phyloP scores from a whole-genome alignment of 2,329 filamentous ascomycete species.

The Colletotrichum sp. region DNA sequence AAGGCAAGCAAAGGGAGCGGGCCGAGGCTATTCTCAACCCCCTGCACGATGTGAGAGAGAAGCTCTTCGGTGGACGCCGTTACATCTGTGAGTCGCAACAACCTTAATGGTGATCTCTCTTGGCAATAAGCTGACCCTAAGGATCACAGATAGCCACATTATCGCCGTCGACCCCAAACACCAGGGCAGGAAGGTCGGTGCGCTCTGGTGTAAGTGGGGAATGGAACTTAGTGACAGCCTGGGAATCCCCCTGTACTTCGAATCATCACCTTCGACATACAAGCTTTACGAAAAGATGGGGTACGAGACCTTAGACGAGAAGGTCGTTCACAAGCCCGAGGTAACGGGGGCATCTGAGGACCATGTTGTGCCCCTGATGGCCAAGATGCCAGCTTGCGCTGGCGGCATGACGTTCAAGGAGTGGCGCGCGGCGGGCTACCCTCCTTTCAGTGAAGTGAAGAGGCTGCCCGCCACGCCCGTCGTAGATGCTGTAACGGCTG shows the following conservation, averaged over 20 bases:
- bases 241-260: conserved; percentile 49
- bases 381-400: conserved; percentile 41
- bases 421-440: conserved; percentile 29
- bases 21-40: conserved; percentile 47
- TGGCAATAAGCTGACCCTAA: background rate
- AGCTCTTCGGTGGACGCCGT: conserved; percentile 40
- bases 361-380: conserved; percentile 45
- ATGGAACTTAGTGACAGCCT: conserved; percentile 38
- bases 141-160: conserved; percentile 40
- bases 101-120: background rate
- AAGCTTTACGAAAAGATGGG: conserved; percentile 52
- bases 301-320: conserved; percentile 44
- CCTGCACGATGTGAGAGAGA: conserved; percentile 45
- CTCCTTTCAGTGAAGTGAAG: conserved; percentile 15
- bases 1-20: conserved; percentile 45
- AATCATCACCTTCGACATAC: conserved; percentile 46
- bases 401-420: conserved; percentile 37
- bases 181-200: conserved; percentile 48
- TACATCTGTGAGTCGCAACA: conserved; percentile 44
- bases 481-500: background rate
- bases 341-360: conserved; percentile 37
- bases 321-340: conserved; percentile 41
- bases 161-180: conserved; percentile 48
- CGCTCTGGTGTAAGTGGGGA: conserved; percentile 45
- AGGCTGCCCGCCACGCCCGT: background rate